A percentile compares a stretch with the other conserved stretches of the same genome.
phyloP scores from a whole-genome alignment of 1,139 yeast genomes.

The Torulaspora pretoriensis region DNA sequence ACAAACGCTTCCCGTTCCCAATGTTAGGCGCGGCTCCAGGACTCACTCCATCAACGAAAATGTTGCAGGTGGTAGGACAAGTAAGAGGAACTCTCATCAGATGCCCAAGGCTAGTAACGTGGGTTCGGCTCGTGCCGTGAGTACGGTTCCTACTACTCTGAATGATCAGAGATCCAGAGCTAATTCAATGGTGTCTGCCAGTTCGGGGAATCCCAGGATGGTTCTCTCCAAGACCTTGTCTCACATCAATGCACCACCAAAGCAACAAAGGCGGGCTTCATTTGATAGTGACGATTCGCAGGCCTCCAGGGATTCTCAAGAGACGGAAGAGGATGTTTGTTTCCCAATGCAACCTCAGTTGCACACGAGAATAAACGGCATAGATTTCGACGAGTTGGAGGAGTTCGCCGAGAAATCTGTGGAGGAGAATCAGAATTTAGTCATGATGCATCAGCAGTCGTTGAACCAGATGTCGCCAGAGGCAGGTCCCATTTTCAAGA shows the following conservation, averaged over 20 bases:
- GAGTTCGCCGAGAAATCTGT: slow-evolving; percentile 57
- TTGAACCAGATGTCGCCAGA: slow-evolving; percentile 3
- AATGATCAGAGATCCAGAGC: slow-evolving; percentile 15
- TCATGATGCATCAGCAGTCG: slow-evolving; percentile 7
- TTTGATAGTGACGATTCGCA: slow-evolving; percentile 67
- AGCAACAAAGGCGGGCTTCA: slow-evolving; percentile 31
- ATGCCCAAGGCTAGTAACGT: background rate
- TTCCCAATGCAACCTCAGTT: slow-evolving; percentile 85
- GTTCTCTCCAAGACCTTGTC: slow-evolving; percentile 13
- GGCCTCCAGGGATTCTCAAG: slow-evolving; percentile 69
- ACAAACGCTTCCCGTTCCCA: background rate
- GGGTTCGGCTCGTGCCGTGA: background rate
- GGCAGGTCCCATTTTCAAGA: slow-evolving; percentile 24
- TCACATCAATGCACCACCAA: slow-evolving; percentile 17
- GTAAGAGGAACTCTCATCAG: slow-evolving; percentile 1
- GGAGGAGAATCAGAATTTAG: slow-evolving; percentile 23
- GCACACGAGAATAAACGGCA: slow-evolving; percentile 55
- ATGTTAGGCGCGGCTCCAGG: slow-evolving; percentile 17
- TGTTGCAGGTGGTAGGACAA: background rate
- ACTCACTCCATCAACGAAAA: slow-evolving; percentile 11
- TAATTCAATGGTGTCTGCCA: slow-evolving; percentile 13
- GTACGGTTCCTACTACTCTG: background rate
- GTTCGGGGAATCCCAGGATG: slow-evolving; percentile 6
- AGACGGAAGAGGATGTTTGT: slow-evolving; percentile 96
- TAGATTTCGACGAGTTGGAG: slow-evolving; percentile 74